Base-by-base conservation (phyloP, 2,329 filamentous ascomycete species). In the Dactylonectria estremocensis region DNA sequence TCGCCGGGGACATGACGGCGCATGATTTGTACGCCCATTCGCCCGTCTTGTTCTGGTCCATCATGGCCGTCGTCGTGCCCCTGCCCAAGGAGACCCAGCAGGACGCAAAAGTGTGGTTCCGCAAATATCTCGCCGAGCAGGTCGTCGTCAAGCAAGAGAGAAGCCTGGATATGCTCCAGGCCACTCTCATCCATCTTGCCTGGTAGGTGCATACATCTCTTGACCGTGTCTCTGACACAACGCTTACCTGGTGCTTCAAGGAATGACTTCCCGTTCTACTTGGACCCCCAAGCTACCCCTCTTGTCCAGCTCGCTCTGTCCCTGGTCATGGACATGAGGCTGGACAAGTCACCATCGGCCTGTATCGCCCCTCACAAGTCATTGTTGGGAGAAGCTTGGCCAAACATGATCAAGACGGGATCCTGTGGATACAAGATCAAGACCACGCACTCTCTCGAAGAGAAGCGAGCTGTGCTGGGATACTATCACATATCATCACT, bases 381-480 rank as follows among this genome's bases (percentile, higher is more conserved):
- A 1, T 67, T 83, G 1, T 52, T 83, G 1, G 72, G 74, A 5
- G 82, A 84, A 11, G 80, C 77, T 0, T 76, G 77, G 73, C 60
- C 68, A 0, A 71, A 74, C 0, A 66, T 77, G 14, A 64, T 66
- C 13, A 74, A 73, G 5, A 33, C 70, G 0, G 69, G 52, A 8
- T 54, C 71, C 0, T 69, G 53, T 13, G 57, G 69, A 2, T 66
- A 66, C 0, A 61, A 68, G 52, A 5, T 66, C 2, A 75, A 70
- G 18, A 48, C 50, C 0, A 59, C 73, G 1, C 81, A 80, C 14
- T 77, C 77, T 3, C 62, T 77, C 0, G 77, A 80, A 0, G 82
- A 84, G 37, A 81, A 82, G 68, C 79, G 83, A 0, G 78, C 83
- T 0, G 72, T 82, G 3, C 68, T 85, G 1, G 83, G 82, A 0